These are phyloP conservation scores for Trametes cubensis DNA, from an alignment of 768 basidiomycete genomes.

Conservation along the genomic window DNA sequence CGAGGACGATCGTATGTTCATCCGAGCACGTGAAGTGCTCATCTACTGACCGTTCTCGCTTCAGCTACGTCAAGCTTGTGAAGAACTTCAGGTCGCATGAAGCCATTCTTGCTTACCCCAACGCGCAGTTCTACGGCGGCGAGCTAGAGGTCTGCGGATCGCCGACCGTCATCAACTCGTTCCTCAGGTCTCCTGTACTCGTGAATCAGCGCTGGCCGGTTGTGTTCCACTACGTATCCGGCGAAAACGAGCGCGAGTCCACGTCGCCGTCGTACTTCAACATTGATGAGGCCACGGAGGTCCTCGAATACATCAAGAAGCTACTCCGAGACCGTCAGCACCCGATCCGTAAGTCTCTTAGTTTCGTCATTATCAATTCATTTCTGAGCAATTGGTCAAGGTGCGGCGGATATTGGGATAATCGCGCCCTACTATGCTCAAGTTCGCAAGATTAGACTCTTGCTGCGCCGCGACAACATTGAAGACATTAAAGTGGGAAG, in stretches of 20 bases:
- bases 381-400: slow-evolving; percentile 13
- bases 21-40: neutral
- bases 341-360: slow-evolving; percentile 31
- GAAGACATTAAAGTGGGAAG: slow-evolving; percentile 38
- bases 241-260: slow-evolving; percentile 39
- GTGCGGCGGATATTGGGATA: slow-evolving; percentile 38
- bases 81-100: slow-evolving; percentile 63
- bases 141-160: slow-evolving; percentile 37
- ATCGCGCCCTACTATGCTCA: slow-evolving; percentile 47
- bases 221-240: slow-evolving; percentile 39
- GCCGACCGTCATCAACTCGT: slow-evolving; percentile 29
- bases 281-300: slow-evolving; percentile 39
- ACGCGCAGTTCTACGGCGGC: slow-evolving; percentile 45
- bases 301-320: slow-evolving; percentile 36
- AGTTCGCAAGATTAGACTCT: slow-evolving; percentile 35
- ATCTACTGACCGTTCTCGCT: neutral
- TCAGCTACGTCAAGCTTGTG: slow-evolving; percentile 38
- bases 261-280: slow-evolving; percentile 47
- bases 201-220: slow-evolving; percentile 33
- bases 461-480: slow-evolving; percentile 27
- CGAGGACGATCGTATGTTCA: slow-evolving; percentile 37
- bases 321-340: slow-evolving; percentile 33
- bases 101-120: slow-evolving; percentile 58
- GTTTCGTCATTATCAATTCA: neutral
- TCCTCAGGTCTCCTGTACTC: slow-evolving; percentile 35